Evolutionary conservation across 2,329 filamentous ascomycete species (phyloP).

Genomic region (Trichoderma atroviride): DNA sequence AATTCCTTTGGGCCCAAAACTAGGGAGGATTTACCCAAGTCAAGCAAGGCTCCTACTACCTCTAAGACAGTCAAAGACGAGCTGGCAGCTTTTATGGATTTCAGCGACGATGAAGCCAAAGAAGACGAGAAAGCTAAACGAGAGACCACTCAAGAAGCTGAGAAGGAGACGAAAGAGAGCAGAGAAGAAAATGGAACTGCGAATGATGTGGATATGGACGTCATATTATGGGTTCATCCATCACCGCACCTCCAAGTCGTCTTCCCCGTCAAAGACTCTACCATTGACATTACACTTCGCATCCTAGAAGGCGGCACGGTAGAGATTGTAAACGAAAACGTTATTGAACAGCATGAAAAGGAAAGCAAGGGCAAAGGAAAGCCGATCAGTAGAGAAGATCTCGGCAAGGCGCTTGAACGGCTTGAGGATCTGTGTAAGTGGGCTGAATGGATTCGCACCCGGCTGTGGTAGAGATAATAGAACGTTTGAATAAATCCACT

Average conservation of each 20-base stretch:
- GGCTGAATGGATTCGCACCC: slow-evolving; percentile 55
- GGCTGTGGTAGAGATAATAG: slow-evolving; percentile 34
- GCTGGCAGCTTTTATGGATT: slow-evolving; percentile 38
- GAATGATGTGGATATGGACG: slow-evolving; percentile 48
- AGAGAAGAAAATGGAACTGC: not conserved
- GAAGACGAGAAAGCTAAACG: not conserved
- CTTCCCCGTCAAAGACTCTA: slow-evolving; percentile 54
- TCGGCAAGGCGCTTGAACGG: slow-evolving; percentile 51
- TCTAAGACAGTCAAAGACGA: slow-evolving; percentile 39
- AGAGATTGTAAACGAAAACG: slow-evolving; percentile 60
- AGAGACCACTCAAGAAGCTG: not conserved
- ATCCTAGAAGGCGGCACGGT: slow-evolving; percentile 63
- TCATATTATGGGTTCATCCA: slow-evolving; percentile 56
- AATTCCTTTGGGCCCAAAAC: slow-evolving; percentile 57
- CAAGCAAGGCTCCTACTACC: slow-evolving; percentile 11
- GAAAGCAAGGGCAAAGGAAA: slow-evolving; percentile 37
- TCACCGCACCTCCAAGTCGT: slow-evolving; percentile 54
- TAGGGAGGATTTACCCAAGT: slow-evolving; percentile 26
- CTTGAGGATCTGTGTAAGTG: slow-evolving; percentile 57
- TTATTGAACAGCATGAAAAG: slow-evolving; percentile 34
- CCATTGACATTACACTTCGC: slow-evolving; percentile 59
- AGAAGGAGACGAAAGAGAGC: not conserved
- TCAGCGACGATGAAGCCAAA: not conserved
- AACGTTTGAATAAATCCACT: not conserved
- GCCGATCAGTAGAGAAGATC: slow-evolving; percentile 44